Evolutionary conservation across 2,329 filamentous ascomycete genomes (phyloP), one percentile per base, ranked within the genome.

Genomic region (Daldinia sp.): DNA sequence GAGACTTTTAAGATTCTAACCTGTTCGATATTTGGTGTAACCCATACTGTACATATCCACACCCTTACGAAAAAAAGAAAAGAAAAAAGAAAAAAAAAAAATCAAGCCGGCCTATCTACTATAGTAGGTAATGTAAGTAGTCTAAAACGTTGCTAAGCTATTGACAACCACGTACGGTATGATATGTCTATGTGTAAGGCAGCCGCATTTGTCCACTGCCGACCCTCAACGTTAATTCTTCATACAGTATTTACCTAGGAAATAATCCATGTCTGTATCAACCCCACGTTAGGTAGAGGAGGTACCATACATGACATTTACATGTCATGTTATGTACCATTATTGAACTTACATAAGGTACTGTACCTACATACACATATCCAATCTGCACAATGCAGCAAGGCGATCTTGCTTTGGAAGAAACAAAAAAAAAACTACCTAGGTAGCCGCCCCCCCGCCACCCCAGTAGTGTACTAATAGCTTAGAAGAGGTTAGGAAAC

Each of bases 391-490:
- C 20, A 56, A 55, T 70, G 64, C 65, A 62, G 64, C 53, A 78
- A 75, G 74, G 73, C 74, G 73, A 77, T 77, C 78, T 74, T 71
- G 73, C 73, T 73, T 69, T 70, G 69, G 20, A 23, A 23, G 2
- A 23, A 23, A 23, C 1, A 23, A 23, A 23, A 23, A 23, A 61
- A 72, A 62, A 42, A 58, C 35, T 42, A 48, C 44, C 54, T 58
- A 60, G 51, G 59, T 39, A 72, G 71, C 30, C 28, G 41, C 9
- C 48, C 2, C 35, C 39, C 54, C 7, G 54, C 54, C 35, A 54
- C 50, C 18, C 42, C 23, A 37, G 60, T 23, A 23, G 20, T 23
- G 20, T 60, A 63, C 67, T 69, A 69, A 33, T 37, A 60, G 5
- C 23, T 39, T 54, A 39, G 18, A 23, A 23, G 28, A 62, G 23